Base-by-base conservation (phyloP, 345 rosid genomes). In the Bruguiera gymnorhiza region DNA sequence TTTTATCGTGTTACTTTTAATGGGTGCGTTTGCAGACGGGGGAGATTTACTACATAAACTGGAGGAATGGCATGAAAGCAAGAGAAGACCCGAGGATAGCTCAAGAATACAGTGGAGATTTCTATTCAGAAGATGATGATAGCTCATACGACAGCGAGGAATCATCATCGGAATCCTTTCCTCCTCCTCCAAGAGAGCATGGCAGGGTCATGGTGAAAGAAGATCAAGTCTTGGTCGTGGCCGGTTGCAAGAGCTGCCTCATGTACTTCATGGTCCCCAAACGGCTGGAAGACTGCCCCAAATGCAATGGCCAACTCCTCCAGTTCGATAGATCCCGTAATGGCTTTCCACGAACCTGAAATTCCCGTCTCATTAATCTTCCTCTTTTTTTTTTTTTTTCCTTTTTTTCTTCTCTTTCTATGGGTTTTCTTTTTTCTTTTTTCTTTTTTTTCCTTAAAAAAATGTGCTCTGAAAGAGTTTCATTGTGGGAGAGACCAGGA, bases 261-360 rank as follows among this genome's bases (percentile, higher is more conserved):
- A 94, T 94, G 93, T 93, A 93, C 68, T 85, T 81, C 85, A 91
- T 93, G 98, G 89, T 93, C 13, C 95, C 98, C 6, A 91, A 88
- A 77, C 84, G 81, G 60, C 87, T 85, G 24, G 83, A 82, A 74
- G 90, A 80, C 69, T 94, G 98, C 83, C 97, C 97, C 68, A 88
- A 84, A 79, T 94, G 98, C 53, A 73, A 73, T 65, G 84, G 88
- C 66, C 97, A 86, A 63, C 90, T 94, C 68, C 88, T 94, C 60
- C 97, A 89, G 76, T 91, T 94, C 65, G 89, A 86, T 77, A 86
- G 83, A 72, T 81, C 86, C 57, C 82, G 81, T 59, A 78, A 73
- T 71, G 74, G 68, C 66, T 82, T 85, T 59, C 82, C 83, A 50
- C 86, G 77, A 79, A 75, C 46, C 63, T 71, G 15, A 24, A 20